Evolutionary conservation across 805 yeast genomes (phyloP), one percentile per base, ranked within the genome.

Genomic region (Grigorovia jiainica): DNA sequence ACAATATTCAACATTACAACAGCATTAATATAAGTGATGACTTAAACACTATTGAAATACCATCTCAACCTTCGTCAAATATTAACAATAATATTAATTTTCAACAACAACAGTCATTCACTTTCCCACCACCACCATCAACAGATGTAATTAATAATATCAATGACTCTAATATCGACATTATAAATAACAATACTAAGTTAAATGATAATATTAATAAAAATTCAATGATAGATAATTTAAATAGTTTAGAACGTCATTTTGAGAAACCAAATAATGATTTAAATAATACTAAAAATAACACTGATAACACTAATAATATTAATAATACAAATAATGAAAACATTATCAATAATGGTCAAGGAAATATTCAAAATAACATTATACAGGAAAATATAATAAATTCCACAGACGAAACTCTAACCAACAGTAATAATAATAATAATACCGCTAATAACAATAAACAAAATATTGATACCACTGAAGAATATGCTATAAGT

Each of bases 401-500:
- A n/a, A n/a, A n/a, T n/a, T n/a, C n/a, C n/a, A n/a, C n/a, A n/a
- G n/a, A n/a, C n/a, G n/a, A n/a, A n/a, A n/a, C n/a, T n/a, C n/a
- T n/a, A n/a, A n/a, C n/a, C 15, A 15, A 15, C 4, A 27, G 15
- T 27, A 13, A 13, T 13, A 27, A 13, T 13, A 27, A 8, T 27
- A 27, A 27, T 13, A 27, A 13, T 13, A 27, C 15, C 7, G 31
- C 6, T 21, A 21, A 21, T 8, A 21, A 10, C 31, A 27, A 13
- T 27, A 27, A 4, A 6, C 15, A n/a, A 7, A 27, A 27, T 27
- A 11, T 27, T 27, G 31, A 27, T 13, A 6, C 31, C n/a, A 27
- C 31, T 27, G 31, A 27, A 13, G 63, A 54, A 23, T 54, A 52
- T 23, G 58, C 54, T 5, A 46, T 46, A 11, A 51, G 49, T 31